Evolutionary conservation across 169 alveolate species (phyloP).

Genomic region (Babesia ovata): DNA sequence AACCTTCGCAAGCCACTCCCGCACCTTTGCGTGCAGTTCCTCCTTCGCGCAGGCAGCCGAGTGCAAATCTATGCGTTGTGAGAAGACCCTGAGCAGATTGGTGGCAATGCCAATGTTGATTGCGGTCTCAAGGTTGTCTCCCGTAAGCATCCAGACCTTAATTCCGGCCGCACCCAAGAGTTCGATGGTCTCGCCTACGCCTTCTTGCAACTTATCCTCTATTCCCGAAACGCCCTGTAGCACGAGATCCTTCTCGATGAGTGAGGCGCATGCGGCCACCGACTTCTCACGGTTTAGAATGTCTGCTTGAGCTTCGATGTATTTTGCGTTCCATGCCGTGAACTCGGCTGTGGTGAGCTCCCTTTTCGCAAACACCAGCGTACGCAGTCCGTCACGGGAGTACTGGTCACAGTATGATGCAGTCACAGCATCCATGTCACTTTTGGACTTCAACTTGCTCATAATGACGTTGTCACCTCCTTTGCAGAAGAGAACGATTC

Average conservation of each 20-base stretch:
- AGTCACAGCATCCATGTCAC: constrained; percentile 70
- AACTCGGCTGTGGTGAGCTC: constrained; percentile 82
- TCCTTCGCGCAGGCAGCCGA: constrained; percentile 24
- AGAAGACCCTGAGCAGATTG: constrained; percentile 68
- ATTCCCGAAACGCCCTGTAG: constrained; percentile 96
- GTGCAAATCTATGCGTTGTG: constrained; percentile 63
- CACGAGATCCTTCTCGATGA: constrained; percentile 87
- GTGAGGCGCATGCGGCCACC: constrained; percentile 79
- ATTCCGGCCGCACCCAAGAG: constrained; percentile 93
- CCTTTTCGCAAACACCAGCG: constrained; percentile 90
- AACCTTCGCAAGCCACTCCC: constrained; percentile 8
- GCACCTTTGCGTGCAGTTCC: neutral
- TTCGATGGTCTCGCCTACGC: constrained; percentile 94
- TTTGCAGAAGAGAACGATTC: constrained; percentile 82
- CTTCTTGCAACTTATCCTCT: constrained; percentile 95
- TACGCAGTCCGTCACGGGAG: constrained; percentile 86
- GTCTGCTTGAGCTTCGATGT: constrained; percentile 67
- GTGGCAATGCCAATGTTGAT: constrained; percentile 89
- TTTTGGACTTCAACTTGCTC: constrained; percentile 67
- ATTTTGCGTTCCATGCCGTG: constrained; percentile 74
- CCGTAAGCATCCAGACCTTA: constrained; percentile 98
- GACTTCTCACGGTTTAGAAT: constrained; percentile 77
- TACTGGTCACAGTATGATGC: constrained; percentile 75
- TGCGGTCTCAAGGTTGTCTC: constrained; percentile 97
- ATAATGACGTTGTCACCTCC: constrained; percentile 94